Evolutionary conservation across 306 rosid species (phyloP), one percentile per base, ranked within the genome.

Genomic region (Astragalus membranaceus): DNA sequence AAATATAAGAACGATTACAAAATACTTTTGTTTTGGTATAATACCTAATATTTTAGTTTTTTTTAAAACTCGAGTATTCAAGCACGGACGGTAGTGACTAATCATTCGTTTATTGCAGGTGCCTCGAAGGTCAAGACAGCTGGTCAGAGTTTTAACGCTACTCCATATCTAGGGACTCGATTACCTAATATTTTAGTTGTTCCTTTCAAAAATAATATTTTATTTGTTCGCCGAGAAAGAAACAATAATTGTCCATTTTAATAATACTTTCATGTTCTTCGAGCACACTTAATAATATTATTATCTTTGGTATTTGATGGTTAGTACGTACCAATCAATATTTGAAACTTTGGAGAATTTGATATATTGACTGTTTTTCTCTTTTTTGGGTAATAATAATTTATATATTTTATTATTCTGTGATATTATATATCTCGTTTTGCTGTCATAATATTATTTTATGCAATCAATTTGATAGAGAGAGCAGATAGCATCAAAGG

Each of bases 401-500:
- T 26, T 26, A 26, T 43, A 61, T 66, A 30, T 35, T 73, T 42
- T 15, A 4, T 30, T n/a, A n/a, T 63, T 53, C 11, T 30, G 23
- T 20, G 55, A 39, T 72, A 49, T 67, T 67, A 32, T 60, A 60
- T 79, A 72, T 42, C 67, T 29, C 10, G 9, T 66, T 66, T 72
- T n/a, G 75, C 12, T 39, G 70, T 66, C 37, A 58, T 7, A n/a
- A 41, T 23, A 47, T 39, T 66, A 72, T 72, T 74, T 26, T 26
- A 26, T 6, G 53, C 67, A 57, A 79, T 73, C 72, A 13, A 51
- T 32, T 67, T 68, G 67, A 35, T 48, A 23, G 54, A 60, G 52
- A 70, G 7, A 29, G 14, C 51, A 13, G 70, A 72, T 36, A 75
- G 70, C 33, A 80, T 79, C 72, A 5, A 17, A 9, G 60, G 60